Evolutionary conservation across 208 protist species (phyloP).

Genomic region (Trypanosoma avium): DNA sequence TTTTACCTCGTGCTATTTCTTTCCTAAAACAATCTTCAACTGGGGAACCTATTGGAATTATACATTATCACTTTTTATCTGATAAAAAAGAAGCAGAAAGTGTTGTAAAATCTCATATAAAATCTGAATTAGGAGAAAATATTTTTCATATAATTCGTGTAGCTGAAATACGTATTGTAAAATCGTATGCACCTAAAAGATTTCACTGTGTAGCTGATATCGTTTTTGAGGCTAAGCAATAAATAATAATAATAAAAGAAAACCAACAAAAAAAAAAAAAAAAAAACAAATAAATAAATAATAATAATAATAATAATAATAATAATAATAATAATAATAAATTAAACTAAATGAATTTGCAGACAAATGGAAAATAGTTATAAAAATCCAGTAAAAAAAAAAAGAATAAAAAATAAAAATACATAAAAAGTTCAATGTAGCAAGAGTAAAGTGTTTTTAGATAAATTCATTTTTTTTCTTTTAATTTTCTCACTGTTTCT

Average conservation of each 20-base stretch:
- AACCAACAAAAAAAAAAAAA: not conserved
- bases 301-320: not conserved
- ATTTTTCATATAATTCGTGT: conserved; percentile 20
- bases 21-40: conserved; percentile 51
- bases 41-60: conserved; percentile 34
- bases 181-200: conserved; percentile 87
- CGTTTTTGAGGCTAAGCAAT: conserved; percentile 38
- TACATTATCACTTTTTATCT: conserved; percentile 91
- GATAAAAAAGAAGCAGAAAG: conserved; percentile 41
- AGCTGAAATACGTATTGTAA: conserved; percentile 68
- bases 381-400: not conserved
- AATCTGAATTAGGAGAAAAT: conserved; percentile 53
- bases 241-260: not conserved
- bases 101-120: conserved; percentile 38
- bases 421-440: not conserved
- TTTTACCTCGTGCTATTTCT: conserved; percentile 72
- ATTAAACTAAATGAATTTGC: no score
- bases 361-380: not conserved
- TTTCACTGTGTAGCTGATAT: conserved; percentile 88
- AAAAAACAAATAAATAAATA: not conserved
- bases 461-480: not conserved
- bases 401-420: conserved; percentile 7
- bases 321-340: no score
- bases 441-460: not conserved
- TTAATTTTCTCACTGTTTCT: no score